Percentiles rank a stretch among this genome's conserved stretches.
phyloP scores from a whole-genome alignment of 2,329 filamentous ascomycete genomes.

The Mycosphaerelloides madeirae region DNA sequence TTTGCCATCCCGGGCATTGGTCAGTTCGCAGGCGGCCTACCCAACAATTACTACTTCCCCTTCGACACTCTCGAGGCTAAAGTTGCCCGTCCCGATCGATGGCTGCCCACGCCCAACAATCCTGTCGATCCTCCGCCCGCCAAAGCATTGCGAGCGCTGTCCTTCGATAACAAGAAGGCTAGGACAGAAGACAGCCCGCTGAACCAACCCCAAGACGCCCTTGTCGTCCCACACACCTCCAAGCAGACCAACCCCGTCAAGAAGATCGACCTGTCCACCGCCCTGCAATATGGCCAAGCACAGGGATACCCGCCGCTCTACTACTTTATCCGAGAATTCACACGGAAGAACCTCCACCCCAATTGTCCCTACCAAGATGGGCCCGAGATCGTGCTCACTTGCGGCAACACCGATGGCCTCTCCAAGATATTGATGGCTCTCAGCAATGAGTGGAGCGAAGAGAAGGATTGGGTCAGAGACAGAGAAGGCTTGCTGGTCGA shows the following conservation, averaged over 20 bases:
- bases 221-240: slow-evolving; percentile 68
- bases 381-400: slow-evolving; percentile 72
- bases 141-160: slow-evolving; percentile 18
- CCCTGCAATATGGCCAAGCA: slow-evolving; percentile 81
- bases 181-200: slow-evolving; percentile 27
- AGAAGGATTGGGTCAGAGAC: slow-evolving; percentile 61
- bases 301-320: slow-evolving; percentile 75
- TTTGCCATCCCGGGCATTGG: slow-evolving; percentile 61
- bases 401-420: slow-evolving; percentile 81
- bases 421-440: slow-evolving; percentile 71
- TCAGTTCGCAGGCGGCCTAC: slow-evolving; percentile 63
- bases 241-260: slow-evolving; percentile 54
- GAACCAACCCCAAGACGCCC: slow-evolving; percentile 33
- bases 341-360: slow-evolving; percentile 70
- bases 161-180: slow-evolving; percentile 11
- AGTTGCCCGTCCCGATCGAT: slow-evolving; percentile 68
- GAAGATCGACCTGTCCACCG: slow-evolving; percentile 75
- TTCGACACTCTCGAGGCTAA: slow-evolving; percentile 86
- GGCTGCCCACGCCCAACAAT: slow-evolving; percentile 63
- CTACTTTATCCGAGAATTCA: slow-evolving; percentile 74
- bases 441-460: slow-evolving; percentile 68
- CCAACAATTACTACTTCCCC: slow-evolving; percentile 77
- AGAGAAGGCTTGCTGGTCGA: slow-evolving; percentile 77
- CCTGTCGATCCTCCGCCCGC: slow-evolving; percentile 48
- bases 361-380: slow-evolving; percentile 73